phyloP scores from a whole-genome alignment of 2,329 filamentous ascomycete species.

The Botryotinia calthae region DNA sequence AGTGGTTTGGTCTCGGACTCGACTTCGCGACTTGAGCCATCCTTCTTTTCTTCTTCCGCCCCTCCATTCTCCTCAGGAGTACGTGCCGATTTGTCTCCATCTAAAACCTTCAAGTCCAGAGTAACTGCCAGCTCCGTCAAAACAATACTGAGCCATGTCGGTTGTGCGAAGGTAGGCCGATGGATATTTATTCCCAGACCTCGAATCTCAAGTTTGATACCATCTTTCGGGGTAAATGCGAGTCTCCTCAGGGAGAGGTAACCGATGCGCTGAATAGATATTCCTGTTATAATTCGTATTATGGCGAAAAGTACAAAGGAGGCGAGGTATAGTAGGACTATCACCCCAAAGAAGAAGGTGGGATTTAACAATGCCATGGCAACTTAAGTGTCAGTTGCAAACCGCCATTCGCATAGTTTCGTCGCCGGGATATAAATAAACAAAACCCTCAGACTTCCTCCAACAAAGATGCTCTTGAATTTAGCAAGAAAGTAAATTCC shows the following conservation, averaged over 20 bases:
- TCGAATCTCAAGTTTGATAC: constrained; percentile 83
- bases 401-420: constrained; percentile 17
- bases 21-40: constrained; percentile 26
- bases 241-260: constrained; percentile 90
- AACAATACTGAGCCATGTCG: constrained; percentile 91
- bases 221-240: constrained; percentile 85
- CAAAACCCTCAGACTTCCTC: neutral
- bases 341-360: constrained; percentile 81
- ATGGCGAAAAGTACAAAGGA: constrained; percentile 94
- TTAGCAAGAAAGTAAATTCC: constrained; percentile 15
- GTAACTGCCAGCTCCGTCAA: constrained; percentile 83
- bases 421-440: neutral
- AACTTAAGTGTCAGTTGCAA: constrained; percentile 17
- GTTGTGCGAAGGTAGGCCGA: constrained; percentile 92
- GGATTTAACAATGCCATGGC: constrained; percentile 65
- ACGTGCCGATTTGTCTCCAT: constrained; percentile 42
- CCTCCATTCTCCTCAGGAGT: constrained; percentile 30
- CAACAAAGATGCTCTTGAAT: constrained; percentile 15
- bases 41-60: constrained; percentile 30
- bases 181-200: constrained; percentile 86
- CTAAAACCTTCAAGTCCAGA: constrained; percentile 69
- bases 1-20: constrained; percentile 29
- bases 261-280: constrained; percentile 94
- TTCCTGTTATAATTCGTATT: constrained; percentile 84
- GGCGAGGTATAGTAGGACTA: constrained; percentile 83